Evolutionary conservation across 176 grass and related monocot genomes (phyloP), one percentile per base, ranked within the genome.

Genomic region (Elaeis guineensis): DNA sequence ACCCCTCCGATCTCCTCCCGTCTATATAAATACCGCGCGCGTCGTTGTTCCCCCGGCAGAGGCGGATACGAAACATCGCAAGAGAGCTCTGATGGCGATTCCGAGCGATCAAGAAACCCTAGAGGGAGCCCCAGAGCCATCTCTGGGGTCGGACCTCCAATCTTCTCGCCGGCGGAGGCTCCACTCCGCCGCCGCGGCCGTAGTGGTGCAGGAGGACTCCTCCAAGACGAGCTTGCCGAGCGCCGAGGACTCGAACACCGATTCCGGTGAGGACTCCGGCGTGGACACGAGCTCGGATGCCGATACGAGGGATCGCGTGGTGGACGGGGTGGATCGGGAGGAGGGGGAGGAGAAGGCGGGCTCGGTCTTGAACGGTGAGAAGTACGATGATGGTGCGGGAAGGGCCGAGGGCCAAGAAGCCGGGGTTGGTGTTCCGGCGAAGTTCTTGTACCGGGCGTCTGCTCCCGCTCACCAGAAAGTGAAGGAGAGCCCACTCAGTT

Each of bases 401-500:
- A 28, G 64, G 23, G 57, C 28, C 49, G 26, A 49, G 58, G 24
- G 64, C 29, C 16, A 19, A 64, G 63, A 6, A 7, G 50, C 59
- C 15, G 6, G 25, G 3, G 59, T 18, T 7, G 16, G 15, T 16
- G 51, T 44, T 6, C 25, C 75, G 26, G 62, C 58, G 64, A 12
- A 75, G 75, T 58, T 80, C 25, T 68, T 72, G 32, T 89, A 59
- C 54, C 75, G 93, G 56, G 84, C 84, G 58, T 88, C 93, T 54
- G 72, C 78, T 48, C 87, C 93, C 26, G 84, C 84, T 7, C 93
- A 97, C 79, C 66, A 75, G 29, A 66, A 55, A 22, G 77, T 97
- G 60, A 97, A 77, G 70, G 93, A 97, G 62, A 97, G 93, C 70
- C 86, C 93, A 23, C 73, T 97, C 52, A 97, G 93, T 72, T 91